Evolutionary conservation across 768 basidiomycete species (phyloP).

Genomic region (Suillus tomentosus): DNA sequence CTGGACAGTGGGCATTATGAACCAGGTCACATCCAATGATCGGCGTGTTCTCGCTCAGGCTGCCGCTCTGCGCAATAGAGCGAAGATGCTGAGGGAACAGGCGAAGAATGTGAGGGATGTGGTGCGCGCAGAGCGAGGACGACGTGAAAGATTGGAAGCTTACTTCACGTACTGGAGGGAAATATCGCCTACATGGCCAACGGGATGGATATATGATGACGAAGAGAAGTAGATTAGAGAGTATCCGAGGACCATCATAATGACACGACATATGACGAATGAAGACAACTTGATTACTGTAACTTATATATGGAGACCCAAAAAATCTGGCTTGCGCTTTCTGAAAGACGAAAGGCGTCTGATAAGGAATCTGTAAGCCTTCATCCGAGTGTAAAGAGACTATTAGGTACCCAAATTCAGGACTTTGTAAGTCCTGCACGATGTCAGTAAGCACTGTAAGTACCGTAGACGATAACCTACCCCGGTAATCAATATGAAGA

Average conservation of each 20-base stretch:
- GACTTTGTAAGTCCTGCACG: too few relatives aligned
- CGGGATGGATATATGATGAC: constrained; percentile 23
- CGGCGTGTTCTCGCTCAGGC: constrained; percentile 16
- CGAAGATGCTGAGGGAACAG: constrained; percentile 23
- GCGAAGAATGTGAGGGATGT: constrained; percentile 27
- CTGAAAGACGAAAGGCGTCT: too few relatives aligned
- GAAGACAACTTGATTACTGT: not conserved
- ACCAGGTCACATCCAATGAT: constrained; percentile 24
- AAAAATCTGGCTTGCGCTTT: not conserved
- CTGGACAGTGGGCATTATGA: constrained; percentile 30
- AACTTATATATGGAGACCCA: not conserved
- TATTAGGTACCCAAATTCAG: too few relatives aligned
- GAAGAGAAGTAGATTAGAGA: not conserved
- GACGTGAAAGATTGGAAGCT: constrained; percentile 30
- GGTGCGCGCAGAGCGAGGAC: constrained; percentile 23
- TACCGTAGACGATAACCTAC: too few relatives aligned
- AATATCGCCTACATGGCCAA: constrained; percentile 24
- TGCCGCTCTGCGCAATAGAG: constrained; percentile 18
- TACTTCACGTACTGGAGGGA: constrained; percentile 33
- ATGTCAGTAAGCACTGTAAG: too few relatives aligned
- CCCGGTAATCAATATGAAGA: too few relatives aligned
- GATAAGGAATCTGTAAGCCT: too few relatives aligned
- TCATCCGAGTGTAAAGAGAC: too few relatives aligned
- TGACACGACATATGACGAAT: not conserved
- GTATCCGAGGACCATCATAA: not conserved